A percentile compares a stretch with the other conserved stretches of the same genome.
Evolutionary conservation across 2,329 filamentous ascomycete species (phyloP).

Genomic region (Blastomyces gilchristii): DNA sequence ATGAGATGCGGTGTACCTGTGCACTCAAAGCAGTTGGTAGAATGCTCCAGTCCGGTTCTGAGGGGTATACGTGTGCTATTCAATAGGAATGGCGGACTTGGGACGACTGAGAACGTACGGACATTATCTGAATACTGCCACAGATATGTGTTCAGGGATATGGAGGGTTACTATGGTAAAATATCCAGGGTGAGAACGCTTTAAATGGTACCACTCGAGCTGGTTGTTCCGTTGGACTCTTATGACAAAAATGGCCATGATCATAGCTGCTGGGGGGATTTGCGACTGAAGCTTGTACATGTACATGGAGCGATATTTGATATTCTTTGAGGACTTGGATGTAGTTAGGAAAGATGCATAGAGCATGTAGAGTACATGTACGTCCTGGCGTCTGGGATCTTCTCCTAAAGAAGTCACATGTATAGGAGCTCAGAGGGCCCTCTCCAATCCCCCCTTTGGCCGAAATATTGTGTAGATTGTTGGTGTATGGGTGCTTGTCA

Average conservation of each 20-base stretch:
- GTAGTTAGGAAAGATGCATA: no score
- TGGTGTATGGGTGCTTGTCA: not conserved
- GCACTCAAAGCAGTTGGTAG: not conserved
- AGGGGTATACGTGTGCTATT: not conserved
- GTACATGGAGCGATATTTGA: no score
- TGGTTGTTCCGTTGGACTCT: no score
- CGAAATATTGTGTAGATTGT: not conserved
- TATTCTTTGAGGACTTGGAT: no score
- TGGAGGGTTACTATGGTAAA: not conserved
- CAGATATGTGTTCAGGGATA: not conserved
- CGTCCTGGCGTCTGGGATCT: no score
- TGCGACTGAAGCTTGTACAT: no score
- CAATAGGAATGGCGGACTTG: not conserved
- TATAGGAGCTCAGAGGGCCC: not conserved
- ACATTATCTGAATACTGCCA: not conserved
- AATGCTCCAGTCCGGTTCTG: not conserved
- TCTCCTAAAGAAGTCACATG: not conserved
- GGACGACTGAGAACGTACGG: not conserved
- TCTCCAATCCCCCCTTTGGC: not conserved
- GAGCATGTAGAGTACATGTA: no score
- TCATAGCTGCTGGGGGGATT: no score
- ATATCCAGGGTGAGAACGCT: not conserved
- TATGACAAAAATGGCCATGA: no score
- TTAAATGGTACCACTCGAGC: no score
- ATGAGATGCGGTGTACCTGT: not conserved